Evolutionary conservation across 257 asterid species (phyloP).

Genomic region (Solanum stenotomum): DNA sequence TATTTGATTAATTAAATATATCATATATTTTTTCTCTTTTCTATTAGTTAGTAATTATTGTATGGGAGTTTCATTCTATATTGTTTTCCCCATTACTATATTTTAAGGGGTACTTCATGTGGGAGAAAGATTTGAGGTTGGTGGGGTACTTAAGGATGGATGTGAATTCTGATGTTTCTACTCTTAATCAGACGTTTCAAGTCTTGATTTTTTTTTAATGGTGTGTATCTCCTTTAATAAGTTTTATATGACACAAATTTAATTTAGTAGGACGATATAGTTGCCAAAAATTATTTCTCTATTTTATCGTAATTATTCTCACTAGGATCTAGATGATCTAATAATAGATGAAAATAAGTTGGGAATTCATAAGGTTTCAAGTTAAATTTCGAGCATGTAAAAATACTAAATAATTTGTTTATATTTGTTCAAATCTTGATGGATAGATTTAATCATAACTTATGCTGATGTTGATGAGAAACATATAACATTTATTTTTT

Average conservation of each 20-base stretch:
- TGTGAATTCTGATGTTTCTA: neutral
- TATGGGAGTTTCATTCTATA: neutral
- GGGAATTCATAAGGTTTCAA: neutral
- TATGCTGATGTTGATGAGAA: no score
- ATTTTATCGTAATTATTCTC: neutral
- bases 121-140: neutral
- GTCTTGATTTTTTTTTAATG: fast-evolving
- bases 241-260: neutral
- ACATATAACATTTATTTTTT: fast-evolving
- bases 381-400: neutral
- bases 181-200: neutral
- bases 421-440: neutral
- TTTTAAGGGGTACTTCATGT: neutral
- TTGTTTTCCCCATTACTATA: neutral
- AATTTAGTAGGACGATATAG: neutral
- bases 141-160: neutral
- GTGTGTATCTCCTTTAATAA: neutral
- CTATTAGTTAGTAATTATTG: neutral
- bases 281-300: neutral
- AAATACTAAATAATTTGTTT: neutral
- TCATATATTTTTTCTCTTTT: neutral
- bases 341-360: fast-evolving
- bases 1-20: neutral
- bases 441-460: neutral
- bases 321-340: neutral